Conservation (phyloP, 2,329 filamentous ascomycete species). For the Podosphaera fusca region DNA sequence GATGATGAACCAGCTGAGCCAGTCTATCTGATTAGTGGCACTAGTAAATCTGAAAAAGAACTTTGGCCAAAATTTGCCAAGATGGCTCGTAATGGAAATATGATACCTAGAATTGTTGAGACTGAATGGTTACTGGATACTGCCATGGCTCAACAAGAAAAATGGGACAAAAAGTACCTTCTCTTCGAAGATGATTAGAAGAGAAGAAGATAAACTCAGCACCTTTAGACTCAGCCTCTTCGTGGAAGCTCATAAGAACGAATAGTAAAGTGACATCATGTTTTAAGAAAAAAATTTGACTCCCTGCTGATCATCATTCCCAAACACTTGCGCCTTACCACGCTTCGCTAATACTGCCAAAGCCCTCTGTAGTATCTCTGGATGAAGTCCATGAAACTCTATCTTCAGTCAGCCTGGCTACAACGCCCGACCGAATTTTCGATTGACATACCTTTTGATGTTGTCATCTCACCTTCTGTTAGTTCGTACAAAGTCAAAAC, state of each 20-base stretch:
- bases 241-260: neutral
- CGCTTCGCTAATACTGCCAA: constrained; percentile 66
- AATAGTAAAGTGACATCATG: neutral
- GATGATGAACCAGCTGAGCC: constrained; percentile 40
- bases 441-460: constrained; percentile 33
- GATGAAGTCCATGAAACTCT: constrained; percentile 76
- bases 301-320: constrained; percentile 64
- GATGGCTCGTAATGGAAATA: constrained; percentile 55
- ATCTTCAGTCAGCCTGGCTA: neutral
- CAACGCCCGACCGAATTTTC: neutral
- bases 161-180: constrained; percentile 40
- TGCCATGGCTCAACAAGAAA: constrained; percentile 66
- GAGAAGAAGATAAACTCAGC: neutral
- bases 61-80: constrained; percentile 63
- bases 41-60: constrained; percentile 39
- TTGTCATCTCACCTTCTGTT: constrained; percentile 60
- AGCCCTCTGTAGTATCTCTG: constrained; percentile 55
- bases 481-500: constrained; percentile 90
- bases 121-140: constrained; percentile 80
- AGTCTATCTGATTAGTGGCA: constrained; percentile 62
- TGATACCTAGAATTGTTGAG: constrained; percentile 58
- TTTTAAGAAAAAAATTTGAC: constrained; percentile 70
- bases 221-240: neutral
- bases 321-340: constrained; percentile 85
- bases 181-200: neutral